Evolutionary conservation across 805 yeast genomes (phyloP).

Genomic region (Yamadazyma tumulicola): DNA sequence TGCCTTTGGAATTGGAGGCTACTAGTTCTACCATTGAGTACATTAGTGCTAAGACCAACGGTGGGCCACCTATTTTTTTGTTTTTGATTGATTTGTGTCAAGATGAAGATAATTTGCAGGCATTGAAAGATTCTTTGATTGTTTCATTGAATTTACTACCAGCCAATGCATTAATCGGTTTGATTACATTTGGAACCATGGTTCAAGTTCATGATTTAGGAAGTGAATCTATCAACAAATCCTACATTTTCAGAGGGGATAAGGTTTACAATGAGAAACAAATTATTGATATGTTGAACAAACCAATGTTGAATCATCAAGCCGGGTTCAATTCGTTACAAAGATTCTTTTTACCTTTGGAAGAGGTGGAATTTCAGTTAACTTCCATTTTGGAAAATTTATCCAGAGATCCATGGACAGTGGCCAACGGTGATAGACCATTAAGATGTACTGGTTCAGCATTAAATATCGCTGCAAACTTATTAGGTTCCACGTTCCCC

Average conservation of each 20-base stretch:
- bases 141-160: conserved; percentile 46
- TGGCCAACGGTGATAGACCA: conserved; percentile 48
- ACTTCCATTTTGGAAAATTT: conserved; percentile 47
- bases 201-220: conserved; percentile 55
- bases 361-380: conserved; percentile 49
- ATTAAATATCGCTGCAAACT: conserved; percentile 42
- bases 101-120: conserved; percentile 43
- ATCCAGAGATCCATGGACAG: conserved; percentile 80
- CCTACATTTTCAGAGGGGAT: conserved; percentile 52
- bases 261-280: conserved; percentile 49
- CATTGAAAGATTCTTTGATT: conserved; percentile 49
- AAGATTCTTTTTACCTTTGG: conserved; percentile 46
- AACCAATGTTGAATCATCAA: conserved; percentile 10
- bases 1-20: conserved; percentile 36
- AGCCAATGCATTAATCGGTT: conserved; percentile 51
- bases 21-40: conserved; percentile 53
- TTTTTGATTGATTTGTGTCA: conserved; percentile 59
- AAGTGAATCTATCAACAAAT: conserved; percentile 24
- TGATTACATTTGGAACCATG: conserved; percentile 57
- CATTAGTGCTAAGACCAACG: conserved; percentile 33
- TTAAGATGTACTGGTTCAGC: conserved; percentile 61
- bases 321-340: conserved; percentile 10
- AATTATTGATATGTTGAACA: conserved; percentile 22
- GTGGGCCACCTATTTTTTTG: conserved; percentile 46
- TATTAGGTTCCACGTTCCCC: conserved; percentile 34